Percentiles rank a stretch among this genome's conserved stretches.
phyloP scores from a whole-genome alignment of 2,329 filamentous ascomycete species.

The Trichoderma polysporum region DNA sequence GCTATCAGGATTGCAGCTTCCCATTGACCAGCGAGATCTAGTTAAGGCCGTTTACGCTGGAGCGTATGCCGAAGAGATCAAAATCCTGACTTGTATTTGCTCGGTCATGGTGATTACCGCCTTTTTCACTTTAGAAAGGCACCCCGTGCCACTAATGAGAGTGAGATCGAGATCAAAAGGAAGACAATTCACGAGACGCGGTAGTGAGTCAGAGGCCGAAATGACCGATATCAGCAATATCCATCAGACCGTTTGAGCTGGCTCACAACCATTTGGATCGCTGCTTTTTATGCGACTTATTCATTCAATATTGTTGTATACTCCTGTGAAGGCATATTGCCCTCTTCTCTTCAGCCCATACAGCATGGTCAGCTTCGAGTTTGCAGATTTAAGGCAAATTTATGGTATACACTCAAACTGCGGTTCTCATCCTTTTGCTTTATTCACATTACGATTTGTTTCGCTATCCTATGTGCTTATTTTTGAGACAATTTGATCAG shows the following conservation, averaged over 20 bases:
- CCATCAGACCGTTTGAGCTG: slow-evolving; percentile 25
- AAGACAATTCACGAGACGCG: slow-evolving; percentile 31
- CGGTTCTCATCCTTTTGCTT: background rate
- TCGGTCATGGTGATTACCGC: slow-evolving; percentile 45
- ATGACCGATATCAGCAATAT: slow-evolving; percentile 33
- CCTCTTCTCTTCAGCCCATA: background rate
- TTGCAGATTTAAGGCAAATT: background rate
- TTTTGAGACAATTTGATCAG: slow-evolving; percentile 2
- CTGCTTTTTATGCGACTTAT: background rate
- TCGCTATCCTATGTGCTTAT: background rate
- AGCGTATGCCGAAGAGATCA: slow-evolving; percentile 48
- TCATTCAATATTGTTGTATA: background rate
- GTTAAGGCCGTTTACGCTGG: slow-evolving; percentile 45
- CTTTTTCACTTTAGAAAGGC: slow-evolving; percentile 45
- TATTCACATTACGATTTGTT: background rate
- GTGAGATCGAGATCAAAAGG: slow-evolving; percentile 34
- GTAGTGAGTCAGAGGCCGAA: slow-evolving; percentile 41
- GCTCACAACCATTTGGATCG: background rate
- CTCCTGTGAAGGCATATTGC: background rate
- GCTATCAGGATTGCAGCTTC: slow-evolving; percentile 38
- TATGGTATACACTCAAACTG: background rate
- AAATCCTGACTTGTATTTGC: slow-evolving; percentile 46
- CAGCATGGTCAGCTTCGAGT: background rate
- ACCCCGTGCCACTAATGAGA: slow-evolving; percentile 39
- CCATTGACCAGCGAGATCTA: slow-evolving; percentile 33